Evolutionary conservation across 768 basidiomycete genomes (phyloP).

Genomic region (Tricholomella constricta): DNA sequence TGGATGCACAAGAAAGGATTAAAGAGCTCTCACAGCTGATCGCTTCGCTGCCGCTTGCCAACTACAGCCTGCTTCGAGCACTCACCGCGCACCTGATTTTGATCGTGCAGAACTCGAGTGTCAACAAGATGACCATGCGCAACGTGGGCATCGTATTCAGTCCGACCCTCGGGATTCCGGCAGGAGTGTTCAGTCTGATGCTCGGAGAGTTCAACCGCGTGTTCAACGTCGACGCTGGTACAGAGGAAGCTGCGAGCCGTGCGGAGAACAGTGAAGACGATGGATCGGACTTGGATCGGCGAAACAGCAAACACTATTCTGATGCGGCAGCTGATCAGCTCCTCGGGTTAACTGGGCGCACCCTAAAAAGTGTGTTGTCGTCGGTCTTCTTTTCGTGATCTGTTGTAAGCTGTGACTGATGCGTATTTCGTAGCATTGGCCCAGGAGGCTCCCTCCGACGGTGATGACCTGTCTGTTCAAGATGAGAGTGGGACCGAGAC

Average conservation of each 20-base stretch:
- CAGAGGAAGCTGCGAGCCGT: constrained; percentile 28
- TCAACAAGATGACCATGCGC: constrained; percentile 99
- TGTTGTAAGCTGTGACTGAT: constrained; percentile 14
- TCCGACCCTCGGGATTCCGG: constrained; percentile 97
- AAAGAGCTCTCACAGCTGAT: constrained; percentile 85
- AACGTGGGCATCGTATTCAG: constrained; percentile 99
- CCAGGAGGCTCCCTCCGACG: constrained; percentile 70
- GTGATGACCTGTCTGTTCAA: constrained; percentile 64
- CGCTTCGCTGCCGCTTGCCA: constrained; percentile 83
- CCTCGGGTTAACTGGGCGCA: constrained; percentile 75
- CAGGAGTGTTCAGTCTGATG: constrained; percentile 94
- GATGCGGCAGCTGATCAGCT: constrained; percentile 82
- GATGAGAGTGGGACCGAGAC: constrained; percentile 80
- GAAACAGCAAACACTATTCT: constrained; percentile 85
- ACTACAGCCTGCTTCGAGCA: constrained; percentile 92
- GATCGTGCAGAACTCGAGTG: constrained; percentile 84
- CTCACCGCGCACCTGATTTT: constrained; percentile 93
- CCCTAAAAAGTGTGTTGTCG: constrained; percentile 56
- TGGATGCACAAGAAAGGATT: constrained; percentile 86
- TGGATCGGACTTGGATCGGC: constrained; percentile 48
- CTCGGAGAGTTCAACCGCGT: constrained; percentile 91
- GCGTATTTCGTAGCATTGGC: constrained; percentile 37
- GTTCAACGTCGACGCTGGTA: constrained; percentile 75
- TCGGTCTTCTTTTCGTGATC: constrained; percentile 9
- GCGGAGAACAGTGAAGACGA: constrained; percentile 27